phyloP scores from a whole-genome alignment of 2,329 filamentous ascomycete species.

The Colletotrichum musicola region DNA sequence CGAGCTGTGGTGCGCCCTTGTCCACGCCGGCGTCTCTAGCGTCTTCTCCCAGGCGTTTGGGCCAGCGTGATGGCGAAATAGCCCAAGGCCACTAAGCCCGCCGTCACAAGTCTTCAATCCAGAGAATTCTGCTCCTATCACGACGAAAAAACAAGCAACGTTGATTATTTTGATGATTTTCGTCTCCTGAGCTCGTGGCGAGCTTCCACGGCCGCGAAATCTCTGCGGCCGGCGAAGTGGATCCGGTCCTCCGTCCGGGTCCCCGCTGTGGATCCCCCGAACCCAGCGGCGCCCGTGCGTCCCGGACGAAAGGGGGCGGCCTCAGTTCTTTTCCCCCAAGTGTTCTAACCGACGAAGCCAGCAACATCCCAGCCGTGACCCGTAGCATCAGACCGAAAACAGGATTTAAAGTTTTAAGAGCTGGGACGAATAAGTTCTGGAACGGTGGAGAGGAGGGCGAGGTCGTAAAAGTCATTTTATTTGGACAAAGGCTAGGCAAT shows the following conservation, averaged over 20 bases:
- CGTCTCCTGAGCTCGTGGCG: no score
- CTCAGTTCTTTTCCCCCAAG: background rate
- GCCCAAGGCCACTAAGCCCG: no score
- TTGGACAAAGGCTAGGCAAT: background rate
- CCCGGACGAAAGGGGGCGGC: slow-evolving; percentile 33
- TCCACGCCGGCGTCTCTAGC: no score
- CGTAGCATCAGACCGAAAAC: no score
- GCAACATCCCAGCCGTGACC: slow-evolving; percentile 11
- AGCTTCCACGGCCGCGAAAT: background rate
- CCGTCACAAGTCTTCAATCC: no score
- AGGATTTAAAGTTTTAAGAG: background rate
- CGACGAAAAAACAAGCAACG: no score
- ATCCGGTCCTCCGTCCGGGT: slow-evolving; percentile 16
- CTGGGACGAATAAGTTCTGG: background rate
- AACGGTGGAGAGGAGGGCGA: background rate
- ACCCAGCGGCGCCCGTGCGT: slow-evolving; percentile 16
- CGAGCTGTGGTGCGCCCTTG: background rate
- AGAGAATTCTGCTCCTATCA: no score
- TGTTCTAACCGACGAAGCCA: slow-evolving; percentile 8
- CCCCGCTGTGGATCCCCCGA: background rate
- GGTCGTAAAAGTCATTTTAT: background rate
- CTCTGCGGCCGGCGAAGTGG: slow-evolving; percentile 11
- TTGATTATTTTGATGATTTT: no score
- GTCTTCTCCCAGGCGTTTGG: no score
- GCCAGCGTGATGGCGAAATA: no score